Conservation (phyloP, 495 filamentous ascomycete genomes). For the Lasiosphaeria ovina region DNA sequence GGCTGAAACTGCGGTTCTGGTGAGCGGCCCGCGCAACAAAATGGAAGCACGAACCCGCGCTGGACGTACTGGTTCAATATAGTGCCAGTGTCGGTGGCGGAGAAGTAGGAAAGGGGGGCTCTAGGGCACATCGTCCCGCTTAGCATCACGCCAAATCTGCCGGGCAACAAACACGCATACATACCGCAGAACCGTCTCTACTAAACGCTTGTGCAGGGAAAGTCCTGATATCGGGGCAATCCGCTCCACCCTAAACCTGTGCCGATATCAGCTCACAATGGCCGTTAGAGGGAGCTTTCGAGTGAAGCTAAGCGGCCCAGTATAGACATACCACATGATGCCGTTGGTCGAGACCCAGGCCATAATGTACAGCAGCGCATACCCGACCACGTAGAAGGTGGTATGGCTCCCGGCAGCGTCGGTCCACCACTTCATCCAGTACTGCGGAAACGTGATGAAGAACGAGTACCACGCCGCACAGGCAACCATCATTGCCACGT, state of each 20-base stretch:
- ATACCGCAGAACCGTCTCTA: constrained; percentile 20
- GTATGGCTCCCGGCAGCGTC: constrained; percentile 18
- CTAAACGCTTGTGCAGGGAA: constrained; percentile 17
- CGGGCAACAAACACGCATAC: neutral
- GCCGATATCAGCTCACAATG: neutral
- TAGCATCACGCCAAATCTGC: neutral
- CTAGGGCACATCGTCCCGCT: neutral
- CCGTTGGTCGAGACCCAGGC: constrained; percentile 33
- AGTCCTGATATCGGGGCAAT: neutral
- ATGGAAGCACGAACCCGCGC: constrained; percentile 10
- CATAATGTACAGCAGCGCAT: constrained; percentile 26
- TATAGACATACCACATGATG: constrained; percentile 26
- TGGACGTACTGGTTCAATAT: constrained; percentile 28
- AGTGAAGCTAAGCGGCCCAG: constrained; percentile 2
- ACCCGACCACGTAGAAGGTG: constrained; percentile 30
- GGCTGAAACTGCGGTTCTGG: constrained; percentile 47
- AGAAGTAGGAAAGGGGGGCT: constrained; percentile 30
- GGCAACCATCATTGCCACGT: constrained; percentile 41
- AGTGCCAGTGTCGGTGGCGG: constrained; percentile 22
- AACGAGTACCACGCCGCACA: constrained; percentile 33
- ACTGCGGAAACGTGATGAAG: constrained; percentile 37
- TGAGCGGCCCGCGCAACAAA: neutral
- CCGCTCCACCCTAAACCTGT: neutral
- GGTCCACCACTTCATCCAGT: constrained; percentile 43
- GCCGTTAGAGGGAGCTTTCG: constrained; percentile 10